Conservation (phyloP, 2,329 filamentous ascomycete species). For the Microsporum canis region DNA sequence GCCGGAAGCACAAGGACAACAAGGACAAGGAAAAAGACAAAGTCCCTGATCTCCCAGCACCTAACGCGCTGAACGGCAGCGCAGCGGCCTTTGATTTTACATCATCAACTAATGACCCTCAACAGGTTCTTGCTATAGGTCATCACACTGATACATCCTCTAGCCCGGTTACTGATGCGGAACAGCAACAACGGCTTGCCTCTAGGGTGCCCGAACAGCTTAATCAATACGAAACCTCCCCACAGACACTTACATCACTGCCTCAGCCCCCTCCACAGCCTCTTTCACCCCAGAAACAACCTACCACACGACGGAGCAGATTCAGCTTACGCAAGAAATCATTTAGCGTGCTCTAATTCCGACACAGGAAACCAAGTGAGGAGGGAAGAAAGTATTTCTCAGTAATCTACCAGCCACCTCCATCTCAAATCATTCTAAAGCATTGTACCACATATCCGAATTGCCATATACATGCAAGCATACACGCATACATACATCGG, state of each 20-base stretch:
- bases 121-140: background rate
- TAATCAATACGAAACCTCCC: background rate
- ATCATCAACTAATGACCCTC: background rate
- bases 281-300: background rate
- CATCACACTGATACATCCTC: background rate
- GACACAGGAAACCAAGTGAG: background rate
- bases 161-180: background rate
- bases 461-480: background rate
- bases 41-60: constrained; percentile 5
- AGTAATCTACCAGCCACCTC: background rate
- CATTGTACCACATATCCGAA: constrained; percentile 1
- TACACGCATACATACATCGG: background rate
- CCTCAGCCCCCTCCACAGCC: background rate
- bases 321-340: constrained; percentile 37
- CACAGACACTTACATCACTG: background rate
- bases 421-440: background rate
- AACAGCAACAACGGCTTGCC: background rate
- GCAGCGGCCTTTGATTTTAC: background rate
- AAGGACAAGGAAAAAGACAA: constrained; percentile 26
- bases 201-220: background rate
- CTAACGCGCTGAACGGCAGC: background rate
- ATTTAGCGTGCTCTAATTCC: constrained; percentile 28
- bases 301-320: constrained; percentile 25
- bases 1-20: constrained; percentile 43
- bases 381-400: background rate